Base-by-base conservation (phyloP, 148 eudicot genomes). In the Vaccinium corymbosum region DNA sequence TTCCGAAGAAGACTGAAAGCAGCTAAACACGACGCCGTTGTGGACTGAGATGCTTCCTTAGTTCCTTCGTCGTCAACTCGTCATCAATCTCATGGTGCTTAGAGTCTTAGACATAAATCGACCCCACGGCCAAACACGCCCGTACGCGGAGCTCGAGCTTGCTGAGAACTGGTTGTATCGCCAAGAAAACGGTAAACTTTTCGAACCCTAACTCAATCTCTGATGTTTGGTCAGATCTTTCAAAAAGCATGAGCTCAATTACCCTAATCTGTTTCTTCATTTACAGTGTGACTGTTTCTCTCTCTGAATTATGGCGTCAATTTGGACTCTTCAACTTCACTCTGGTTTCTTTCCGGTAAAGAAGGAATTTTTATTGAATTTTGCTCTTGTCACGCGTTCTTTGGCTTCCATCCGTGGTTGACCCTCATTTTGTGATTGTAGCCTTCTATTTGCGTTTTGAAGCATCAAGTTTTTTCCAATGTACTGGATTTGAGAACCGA, bases 271-370 rank as follows among this genome's bases (percentile, higher is more conserved):
- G 0, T 53, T 32, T 57, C 14, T 22, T 14, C 3, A 4, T 48
- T 64, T 2, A 35, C 25, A 81, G 76, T 29, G 15, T 7, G 74
- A 81, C 42, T 9, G 9, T 46, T 48, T 49, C 57, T 15, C 52
- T 48, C 25, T 81, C 56, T 25, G 32, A 68, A 50, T 19, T 68
- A 89, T 87, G 91, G 84, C 88, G 8, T 87, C 91, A 56, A 81
- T 83, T 76, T 83, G 86, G 87, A 84, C 83, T 42, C 87, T 87
- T 22, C 88, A 77, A 72, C 80, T 84, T 82, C 85, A 70, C 15
- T 7, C 82, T 6, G 15, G 62, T 68, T 73, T 88, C 12, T 83
- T 72, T 13, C 88, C 74, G 85, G 91, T 87, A 79, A 72, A 46
- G 46, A 14, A 16, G 9, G 12, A 22, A 27, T 48, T 16, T 64